Evolutionary conservation across 805 yeast species (phyloP), one percentile per base, ranked within the genome.

Genomic region (Nakazawaea peltata): DNA sequence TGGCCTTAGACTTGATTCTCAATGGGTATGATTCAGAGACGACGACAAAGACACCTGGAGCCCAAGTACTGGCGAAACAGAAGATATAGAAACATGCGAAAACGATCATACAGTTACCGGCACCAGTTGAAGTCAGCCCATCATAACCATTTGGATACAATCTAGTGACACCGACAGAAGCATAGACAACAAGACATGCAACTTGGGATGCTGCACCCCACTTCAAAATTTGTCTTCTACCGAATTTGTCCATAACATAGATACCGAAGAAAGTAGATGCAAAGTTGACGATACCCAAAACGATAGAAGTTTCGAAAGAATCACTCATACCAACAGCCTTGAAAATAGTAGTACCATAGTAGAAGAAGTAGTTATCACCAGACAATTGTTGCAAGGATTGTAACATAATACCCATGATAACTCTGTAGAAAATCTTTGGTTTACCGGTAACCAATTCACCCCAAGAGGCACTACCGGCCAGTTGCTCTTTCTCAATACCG

Each of bases 41-140:
- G 44, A 67, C 62, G 33, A 69, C 82, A 81, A 83, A 78, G 31
- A 71, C 71, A 36, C 69, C 67, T 35, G 86, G 81, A 54, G 87
- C 86, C 86, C 87, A 81, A 13, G 85, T 67, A 8, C 80, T 65
- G 4, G 88, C 90, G 56, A 80, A 80, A 44, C 74, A 74, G 26
- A 80, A 75, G 44, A 82, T 82, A 54, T 76, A 82, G 42, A 71
- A 42, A 54, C 76, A 74, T 4, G 65, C 57, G 46, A 71, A 68
- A 14, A 74, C 75, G 47, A 74, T 66, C 48, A 70, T 60, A 30
- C 63, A 69, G 51, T 67, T 63, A 34, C 83, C 83, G 33, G 78
- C 71, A 39, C 76, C 65, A 44, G 63, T 65, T 28, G 69, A 56
- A 25, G 70, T 45, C 34, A 51, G 49, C 34, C 54, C 52, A 41